Percentiles rank a stretch among this genome's conserved stretches.
These are phyloP conservation scores for Zalaria obscura DNA, from an alignment of 2,329 filamentous ascomycete species.

Conservation along the genomic window DNA sequence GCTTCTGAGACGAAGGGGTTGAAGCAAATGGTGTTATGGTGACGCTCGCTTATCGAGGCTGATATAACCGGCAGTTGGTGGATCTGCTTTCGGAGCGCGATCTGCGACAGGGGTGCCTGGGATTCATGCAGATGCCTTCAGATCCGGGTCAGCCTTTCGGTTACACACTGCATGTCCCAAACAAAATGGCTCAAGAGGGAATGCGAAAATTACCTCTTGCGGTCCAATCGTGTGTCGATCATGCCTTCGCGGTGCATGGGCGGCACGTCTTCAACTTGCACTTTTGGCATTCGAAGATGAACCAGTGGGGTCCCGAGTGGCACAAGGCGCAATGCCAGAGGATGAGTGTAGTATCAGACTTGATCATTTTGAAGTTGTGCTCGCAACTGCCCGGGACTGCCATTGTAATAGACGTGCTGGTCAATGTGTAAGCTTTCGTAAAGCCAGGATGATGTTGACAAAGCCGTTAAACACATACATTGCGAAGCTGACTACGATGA, in stretches of 20 bases:
- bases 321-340: constrained; percentile 39
- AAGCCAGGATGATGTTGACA: too few relatives aligned
- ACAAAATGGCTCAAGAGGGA: neutral
- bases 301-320: constrained; percentile 35
- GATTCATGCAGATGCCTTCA: neutral
- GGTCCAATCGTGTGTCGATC: constrained; percentile 4
- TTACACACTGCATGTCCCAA: neutral
- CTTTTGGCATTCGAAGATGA: constrained; percentile 35
- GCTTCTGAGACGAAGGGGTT: neutral
- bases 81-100: neutral
- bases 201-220: too few relatives aligned
- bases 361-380: constrained; percentile 36
- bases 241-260: constrained; percentile 31
- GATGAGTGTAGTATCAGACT: constrained; percentile 36
- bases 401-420: constrained; percentile 18
- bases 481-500: too few relatives aligned
- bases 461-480: too few relatives aligned
- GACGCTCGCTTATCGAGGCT: neutral
- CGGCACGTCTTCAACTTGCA: constrained; percentile 38
- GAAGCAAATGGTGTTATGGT: neutral
- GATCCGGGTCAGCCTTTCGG: neutral
- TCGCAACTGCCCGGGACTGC: constrained; percentile 33
- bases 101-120: neutral
- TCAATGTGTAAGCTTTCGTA: neutral
- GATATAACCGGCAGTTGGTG: neutral